Evolutionary conservation across 176 grass and related monocot species (phyloP).

Genomic region (Raddia distichophylla): DNA sequence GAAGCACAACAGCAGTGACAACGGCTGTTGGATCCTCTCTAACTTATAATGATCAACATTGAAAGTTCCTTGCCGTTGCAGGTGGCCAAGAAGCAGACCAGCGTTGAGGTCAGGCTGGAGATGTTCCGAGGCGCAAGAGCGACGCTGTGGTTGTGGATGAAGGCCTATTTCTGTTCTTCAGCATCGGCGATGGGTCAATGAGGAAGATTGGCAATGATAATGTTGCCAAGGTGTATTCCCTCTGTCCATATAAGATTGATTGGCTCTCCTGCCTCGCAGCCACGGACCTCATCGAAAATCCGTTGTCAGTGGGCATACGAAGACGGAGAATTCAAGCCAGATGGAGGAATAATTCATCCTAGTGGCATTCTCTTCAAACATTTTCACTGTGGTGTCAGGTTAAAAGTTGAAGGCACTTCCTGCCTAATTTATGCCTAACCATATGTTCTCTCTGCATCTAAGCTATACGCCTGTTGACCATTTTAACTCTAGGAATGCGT

Average conservation of each 20-base stretch:
- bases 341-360: slow-evolving; percentile 13
- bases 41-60: slow-evolving; percentile 12
- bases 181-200: slow-evolving; percentile 20
- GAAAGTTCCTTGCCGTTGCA: slow-evolving; percentile 14
- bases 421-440: not conserved
- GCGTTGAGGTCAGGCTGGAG: slow-evolving; percentile 26
- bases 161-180: slow-evolving; percentile 45
- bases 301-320: not conserved
- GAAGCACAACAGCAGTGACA: slow-evolving; percentile 14
- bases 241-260: slow-evolving; percentile 43
- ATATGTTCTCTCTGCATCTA: not conserved
- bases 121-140: slow-evolving; percentile 45
- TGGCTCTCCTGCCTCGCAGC: slow-evolving; percentile 44
- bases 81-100: not conserved
- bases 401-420: slow-evolving; percentile 8
- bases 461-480: not conserved
- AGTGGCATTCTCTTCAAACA: not conserved
- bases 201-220: slow-evolving; percentile 21
- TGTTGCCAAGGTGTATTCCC: slow-evolving; percentile 28
- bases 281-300: slow-evolving; percentile 10
- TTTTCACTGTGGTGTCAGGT: not conserved
- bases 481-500: not conserved
- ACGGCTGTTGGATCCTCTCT: slow-evolving; percentile 10
- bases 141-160: slow-evolving; percentile 6
- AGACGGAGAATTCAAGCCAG: slow-evolving; percentile 21